A percentile compares a stretch with the other conserved stretches of the same genome.
Evolutionary conservation across 179 eudicot genomes (phyloP).

Genomic region (Patellifolia procumbens): DNA sequence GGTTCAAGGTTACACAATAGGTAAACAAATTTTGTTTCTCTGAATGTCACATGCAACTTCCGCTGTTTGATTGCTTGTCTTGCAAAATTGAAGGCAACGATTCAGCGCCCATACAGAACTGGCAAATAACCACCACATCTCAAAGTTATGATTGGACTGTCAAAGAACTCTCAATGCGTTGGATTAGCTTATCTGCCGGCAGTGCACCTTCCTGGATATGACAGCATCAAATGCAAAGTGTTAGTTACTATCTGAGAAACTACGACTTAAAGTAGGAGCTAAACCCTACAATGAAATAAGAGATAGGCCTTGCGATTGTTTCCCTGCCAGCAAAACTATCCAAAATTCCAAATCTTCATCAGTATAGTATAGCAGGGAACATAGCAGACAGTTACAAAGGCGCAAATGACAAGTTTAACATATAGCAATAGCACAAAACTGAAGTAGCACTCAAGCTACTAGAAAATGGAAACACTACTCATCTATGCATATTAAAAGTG

Average conservation of each 20-base stretch:
- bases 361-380: background rate
- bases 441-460: background rate
- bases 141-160: conserved; percentile 49
- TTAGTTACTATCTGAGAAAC: background rate
- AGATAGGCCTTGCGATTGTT: too few relatives aligned
- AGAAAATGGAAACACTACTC: background rate
- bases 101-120: background rate
- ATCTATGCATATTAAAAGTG: too few relatives aligned
- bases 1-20: conserved; percentile 19
- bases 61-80: background rate
- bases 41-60: background rate
- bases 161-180: conserved; percentile 68
- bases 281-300: background rate
- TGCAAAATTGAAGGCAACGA: background rate
- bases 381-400: background rate
- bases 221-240: conserved; percentile 4
- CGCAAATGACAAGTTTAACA: background rate
- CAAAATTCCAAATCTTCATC: background rate
- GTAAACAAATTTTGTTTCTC: conserved; percentile 10
- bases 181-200: conserved; percentile 62
- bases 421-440: background rate
- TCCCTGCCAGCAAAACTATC: background rate
- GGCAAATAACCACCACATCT: conserved; percentile 4
- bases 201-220: conserved; percentile 83
- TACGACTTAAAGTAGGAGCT: background rate